phyloP scores from a whole-genome alignment of 202 grass and related monocot genomes.

The Setaria viridis region DNA sequence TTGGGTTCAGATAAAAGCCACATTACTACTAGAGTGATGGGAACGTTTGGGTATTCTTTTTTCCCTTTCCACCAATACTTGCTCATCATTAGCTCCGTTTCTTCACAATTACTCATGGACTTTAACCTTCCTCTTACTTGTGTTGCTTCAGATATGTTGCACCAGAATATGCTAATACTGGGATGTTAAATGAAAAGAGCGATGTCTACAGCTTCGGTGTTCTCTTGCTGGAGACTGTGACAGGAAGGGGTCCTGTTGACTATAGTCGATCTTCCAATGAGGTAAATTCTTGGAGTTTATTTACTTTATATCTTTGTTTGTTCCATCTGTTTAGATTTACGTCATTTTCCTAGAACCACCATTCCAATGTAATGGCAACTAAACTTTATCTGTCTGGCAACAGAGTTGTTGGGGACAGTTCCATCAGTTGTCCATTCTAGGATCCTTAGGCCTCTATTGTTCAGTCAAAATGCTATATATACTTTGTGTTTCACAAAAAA shows the following conservation, averaged over 20 bases:
- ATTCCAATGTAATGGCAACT: neutral
- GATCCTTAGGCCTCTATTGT: conserved; percentile 2
- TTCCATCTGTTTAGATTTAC: neutral
- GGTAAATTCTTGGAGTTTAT: conserved; percentile 47
- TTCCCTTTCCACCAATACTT: neutral
- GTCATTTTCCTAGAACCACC: neutral
- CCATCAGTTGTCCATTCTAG: neutral
- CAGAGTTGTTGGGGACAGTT: neutral
- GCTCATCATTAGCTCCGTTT: conserved; percentile 2
- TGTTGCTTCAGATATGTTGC: conserved; percentile 78
- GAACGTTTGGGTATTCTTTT: conserved; percentile 75
- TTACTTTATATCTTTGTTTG: neutral
- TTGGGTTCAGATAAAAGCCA: conserved; percentile 82
- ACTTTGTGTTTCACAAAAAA: neutral
- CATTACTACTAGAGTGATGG: conserved; percentile 83
- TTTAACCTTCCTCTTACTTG: conserved; percentile 14
- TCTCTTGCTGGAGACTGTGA: conserved; percentile 86
- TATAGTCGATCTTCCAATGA: conserved; percentile 74
- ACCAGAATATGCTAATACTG: conserved; percentile 95
- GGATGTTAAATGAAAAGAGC: conserved; percentile 96
- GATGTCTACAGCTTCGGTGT: conserved; percentile 97
- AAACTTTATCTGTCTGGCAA: conserved; percentile 2
- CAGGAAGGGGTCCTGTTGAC: conserved; percentile 87
- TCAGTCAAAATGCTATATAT: neutral
- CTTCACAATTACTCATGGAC: neutral